Conservation (phyloP, 169 alveolate genomes). For the Eimeria nieschulzi region DNA sequence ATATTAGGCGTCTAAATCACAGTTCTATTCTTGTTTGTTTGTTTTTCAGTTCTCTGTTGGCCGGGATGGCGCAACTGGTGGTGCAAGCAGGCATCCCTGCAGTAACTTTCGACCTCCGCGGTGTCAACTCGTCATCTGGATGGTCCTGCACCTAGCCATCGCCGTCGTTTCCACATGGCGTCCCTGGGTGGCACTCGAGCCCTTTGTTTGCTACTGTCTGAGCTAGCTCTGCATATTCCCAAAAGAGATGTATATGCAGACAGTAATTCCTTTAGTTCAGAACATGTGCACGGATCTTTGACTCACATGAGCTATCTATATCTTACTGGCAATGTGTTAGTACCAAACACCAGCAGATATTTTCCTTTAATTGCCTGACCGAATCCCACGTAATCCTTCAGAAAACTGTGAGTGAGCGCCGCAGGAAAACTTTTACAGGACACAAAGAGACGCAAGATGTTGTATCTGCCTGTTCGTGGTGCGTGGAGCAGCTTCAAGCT, state of each 20-base stretch:
- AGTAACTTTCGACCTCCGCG: slow-evolving; percentile 80
- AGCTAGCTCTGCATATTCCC: too few species aligned
- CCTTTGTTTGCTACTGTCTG: too few species aligned
- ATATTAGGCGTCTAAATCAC: not conserved
- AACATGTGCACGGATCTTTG: not conserved
- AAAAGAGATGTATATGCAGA: not conserved
- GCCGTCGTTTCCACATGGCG: not conserved
- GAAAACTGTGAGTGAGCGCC: not conserved
- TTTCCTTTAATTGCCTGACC: too few species aligned
- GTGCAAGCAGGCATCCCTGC: slow-evolving; percentile 64
- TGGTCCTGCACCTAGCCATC: slow-evolving; percentile 43
- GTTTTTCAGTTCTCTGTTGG: slow-evolving; percentile 36
- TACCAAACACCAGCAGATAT: too few species aligned
- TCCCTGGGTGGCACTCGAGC: not conserved
- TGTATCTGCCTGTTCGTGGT: slow-evolving; percentile 77
- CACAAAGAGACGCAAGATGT: slow-evolving; percentile 78
- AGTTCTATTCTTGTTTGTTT: not conserved
- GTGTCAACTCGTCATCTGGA: slow-evolving; percentile 79
- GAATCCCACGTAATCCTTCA: too few species aligned
- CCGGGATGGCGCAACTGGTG: slow-evolving; percentile 74
- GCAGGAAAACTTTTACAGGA: slow-evolving; percentile 77
- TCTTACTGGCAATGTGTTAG: too few species aligned
- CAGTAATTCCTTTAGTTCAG: not conserved
- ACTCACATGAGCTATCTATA: too few species aligned
- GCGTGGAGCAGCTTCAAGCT: slow-evolving; percentile 52